phyloP scores from a whole-genome alignment of 202 grass and related monocot species.

The Dendrocalamus latiflorus region DNA sequence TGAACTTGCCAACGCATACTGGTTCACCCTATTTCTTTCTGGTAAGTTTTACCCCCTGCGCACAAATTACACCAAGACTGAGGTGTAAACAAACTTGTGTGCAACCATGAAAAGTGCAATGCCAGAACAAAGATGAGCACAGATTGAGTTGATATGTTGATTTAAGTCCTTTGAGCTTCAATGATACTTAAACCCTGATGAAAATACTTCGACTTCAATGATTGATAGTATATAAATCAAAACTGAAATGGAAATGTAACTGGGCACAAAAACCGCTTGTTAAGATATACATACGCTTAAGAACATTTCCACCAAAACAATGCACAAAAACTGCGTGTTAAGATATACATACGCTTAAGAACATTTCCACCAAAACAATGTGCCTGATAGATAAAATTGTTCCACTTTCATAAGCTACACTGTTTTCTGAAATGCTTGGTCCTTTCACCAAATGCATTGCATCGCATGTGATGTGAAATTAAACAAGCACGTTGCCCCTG shows the following conservation, averaged over 20 bases:
- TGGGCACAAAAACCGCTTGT: background rate
- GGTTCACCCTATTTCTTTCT: no score
- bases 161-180: background rate
- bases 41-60: no score
- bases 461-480: slow-evolving; percentile 37
- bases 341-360: background rate
- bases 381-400: slow-evolving; percentile 36
- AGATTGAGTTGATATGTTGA: background rate
- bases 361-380: background rate
- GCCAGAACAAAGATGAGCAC: background rate
- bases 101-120: no score
- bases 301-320: no score
- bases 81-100: no score
- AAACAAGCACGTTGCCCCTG: slow-evolving; percentile 21
- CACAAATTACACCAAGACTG: no score
- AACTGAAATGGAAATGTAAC: background rate
- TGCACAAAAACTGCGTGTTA: background rate
- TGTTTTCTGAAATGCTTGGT: slow-evolving; percentile 10
- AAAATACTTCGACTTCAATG: background rate
- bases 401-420: slow-evolving; percentile 37
- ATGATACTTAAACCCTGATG: background rate
- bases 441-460: slow-evolving; percentile 24
- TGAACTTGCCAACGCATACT: background rate
- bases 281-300: no score
- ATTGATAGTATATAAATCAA: background rate